These are phyloP conservation scores for Curvularia sp. DNA, from an alignment of 2,329 filamentous ascomycete species.

Conservation along the genomic window DNA sequence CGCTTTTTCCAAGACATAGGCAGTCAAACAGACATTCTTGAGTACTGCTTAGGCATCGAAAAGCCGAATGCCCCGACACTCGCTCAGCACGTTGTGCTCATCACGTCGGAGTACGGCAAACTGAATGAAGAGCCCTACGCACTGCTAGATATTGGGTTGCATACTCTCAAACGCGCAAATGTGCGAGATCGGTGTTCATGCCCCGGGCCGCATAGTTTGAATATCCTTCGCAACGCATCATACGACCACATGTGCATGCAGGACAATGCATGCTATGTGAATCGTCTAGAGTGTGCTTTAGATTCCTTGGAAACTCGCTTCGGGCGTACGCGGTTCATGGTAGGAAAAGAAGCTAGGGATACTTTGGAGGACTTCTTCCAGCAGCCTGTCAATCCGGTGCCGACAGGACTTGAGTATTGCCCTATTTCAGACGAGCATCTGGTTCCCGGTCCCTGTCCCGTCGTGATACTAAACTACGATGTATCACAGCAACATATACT, in stretches of 20 bases:
- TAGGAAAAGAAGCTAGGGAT: background rate
- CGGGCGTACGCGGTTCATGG: background rate
- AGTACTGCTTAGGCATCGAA: slow-evolving; percentile 11
- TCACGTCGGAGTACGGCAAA: background rate
- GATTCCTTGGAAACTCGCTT: background rate
- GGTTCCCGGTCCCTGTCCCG: background rate
- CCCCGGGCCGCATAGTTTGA: background rate
- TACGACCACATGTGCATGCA: background rate
- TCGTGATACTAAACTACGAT: slow-evolving; percentile 4
- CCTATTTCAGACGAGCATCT: background rate
- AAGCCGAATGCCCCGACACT: background rate
- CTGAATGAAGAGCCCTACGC: background rate
- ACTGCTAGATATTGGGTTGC: background rate
- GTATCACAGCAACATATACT: background rate
- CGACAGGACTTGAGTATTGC: background rate
- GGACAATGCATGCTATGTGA: background rate
- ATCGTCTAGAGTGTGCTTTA: background rate
- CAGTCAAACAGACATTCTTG: background rate
- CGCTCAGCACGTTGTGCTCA: background rate
- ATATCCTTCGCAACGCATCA: background rate
- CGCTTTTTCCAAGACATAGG: background rate
- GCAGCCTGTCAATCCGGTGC: background rate
- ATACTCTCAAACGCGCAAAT: background rate
- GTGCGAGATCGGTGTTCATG: background rate
- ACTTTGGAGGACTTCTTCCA: background rate